phyloP scores from a whole-genome alignment of 176 grass and related monocot genomes.

The Oropetium thomaeum region DNA sequence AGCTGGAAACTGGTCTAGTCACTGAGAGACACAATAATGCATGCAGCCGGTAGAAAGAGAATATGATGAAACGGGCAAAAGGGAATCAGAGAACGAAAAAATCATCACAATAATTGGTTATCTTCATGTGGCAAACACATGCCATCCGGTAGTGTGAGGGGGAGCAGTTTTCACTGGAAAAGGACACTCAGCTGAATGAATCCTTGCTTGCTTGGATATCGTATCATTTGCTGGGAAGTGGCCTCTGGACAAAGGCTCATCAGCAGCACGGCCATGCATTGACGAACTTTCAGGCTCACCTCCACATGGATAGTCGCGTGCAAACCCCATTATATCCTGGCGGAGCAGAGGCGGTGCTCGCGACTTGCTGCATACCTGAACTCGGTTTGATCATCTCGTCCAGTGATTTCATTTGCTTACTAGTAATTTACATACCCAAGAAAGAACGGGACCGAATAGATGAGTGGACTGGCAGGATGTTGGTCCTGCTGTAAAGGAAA shows the following conservation, averaged over 20 bases:
- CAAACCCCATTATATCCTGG: background rate
- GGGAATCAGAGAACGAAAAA: slow-evolving; percentile 22
- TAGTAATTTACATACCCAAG: too few species aligned
- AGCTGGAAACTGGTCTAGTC: slow-evolving; percentile 45
- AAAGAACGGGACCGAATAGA: too few species aligned
- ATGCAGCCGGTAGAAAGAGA: slow-evolving; percentile 22
- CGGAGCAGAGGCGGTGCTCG: background rate
- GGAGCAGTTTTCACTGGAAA: background rate
- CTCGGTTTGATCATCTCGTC: background rate
- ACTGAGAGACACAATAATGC: slow-evolving; percentile 34
- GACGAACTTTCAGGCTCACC: background rate
- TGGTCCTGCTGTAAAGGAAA: slow-evolving; percentile 38
- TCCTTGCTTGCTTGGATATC: background rate
- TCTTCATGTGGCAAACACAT: background rate
- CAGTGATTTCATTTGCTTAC: background rate
- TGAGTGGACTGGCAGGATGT: slow-evolving; percentile 41
- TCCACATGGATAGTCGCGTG: background rate
- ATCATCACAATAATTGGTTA: slow-evolving; percentile 18
- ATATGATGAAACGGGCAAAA: slow-evolving; percentile 25
- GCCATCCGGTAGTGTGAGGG: background rate
- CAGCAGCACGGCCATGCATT: slow-evolving; percentile 7
- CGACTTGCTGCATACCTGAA: background rate
- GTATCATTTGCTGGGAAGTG: background rate
- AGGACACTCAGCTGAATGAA: background rate
- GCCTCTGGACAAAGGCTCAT: too few species aligned